Evolutionary conservation across 1,284 basidiomycete genomes (phyloP).

Genomic region (Malassezia sp.): DNA sequence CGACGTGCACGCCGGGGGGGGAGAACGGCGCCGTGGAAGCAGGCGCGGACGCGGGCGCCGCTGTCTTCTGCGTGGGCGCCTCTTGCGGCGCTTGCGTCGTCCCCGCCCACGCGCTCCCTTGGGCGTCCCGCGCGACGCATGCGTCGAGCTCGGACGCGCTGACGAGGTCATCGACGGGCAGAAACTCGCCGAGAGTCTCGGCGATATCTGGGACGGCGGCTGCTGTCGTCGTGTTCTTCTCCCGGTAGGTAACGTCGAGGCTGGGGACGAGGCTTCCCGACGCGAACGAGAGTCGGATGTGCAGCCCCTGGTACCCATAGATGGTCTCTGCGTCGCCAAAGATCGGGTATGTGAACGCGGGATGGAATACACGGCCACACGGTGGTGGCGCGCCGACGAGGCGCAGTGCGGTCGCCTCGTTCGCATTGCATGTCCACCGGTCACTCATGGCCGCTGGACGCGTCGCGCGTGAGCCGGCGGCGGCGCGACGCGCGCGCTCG

Average conservation of each 20-base stretch:
- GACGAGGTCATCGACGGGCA: slow-evolving; percentile 56
- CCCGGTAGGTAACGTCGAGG: slow-evolving; percentile 27
- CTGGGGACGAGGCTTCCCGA: slow-evolving; percentile 65
- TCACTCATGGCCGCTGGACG: slow-evolving; percentile 19
- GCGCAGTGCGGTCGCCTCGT: slow-evolving; percentile 27
- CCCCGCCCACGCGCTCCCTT: slow-evolving; percentile 60
- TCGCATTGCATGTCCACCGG: slow-evolving; percentile 33
- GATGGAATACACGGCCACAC: slow-evolving; percentile 26
- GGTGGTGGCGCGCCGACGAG: slow-evolving; percentile 26
- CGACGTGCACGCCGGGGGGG: slow-evolving; percentile 65
- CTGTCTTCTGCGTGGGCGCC: too few relatives aligned
- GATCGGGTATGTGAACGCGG: slow-evolving; percentile 43
- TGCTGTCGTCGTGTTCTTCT: slow-evolving; percentile 48
- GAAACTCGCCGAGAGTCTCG: slow-evolving; percentile 62
- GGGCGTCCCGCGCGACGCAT: slow-evolving; percentile 60
- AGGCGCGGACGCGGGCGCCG: too few relatives aligned
- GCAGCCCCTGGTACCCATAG: slow-evolving; percentile 68
- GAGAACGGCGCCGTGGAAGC: slow-evolving; percentile 61
- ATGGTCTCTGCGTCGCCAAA: slow-evolving; percentile 93
- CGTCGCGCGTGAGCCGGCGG: background rate
- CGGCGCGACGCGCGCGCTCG: background rate
- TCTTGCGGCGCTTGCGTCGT: too few relatives aligned
- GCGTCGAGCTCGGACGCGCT: slow-evolving; percentile 27
- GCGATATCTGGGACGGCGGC: slow-evolving; percentile 76
- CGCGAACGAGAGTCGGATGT: slow-evolving; percentile 63